Evolutionary conservation across 2,329 filamentous ascomycete species (phyloP).

Genomic region (Dothidotthia symphoricarpi): DNA sequence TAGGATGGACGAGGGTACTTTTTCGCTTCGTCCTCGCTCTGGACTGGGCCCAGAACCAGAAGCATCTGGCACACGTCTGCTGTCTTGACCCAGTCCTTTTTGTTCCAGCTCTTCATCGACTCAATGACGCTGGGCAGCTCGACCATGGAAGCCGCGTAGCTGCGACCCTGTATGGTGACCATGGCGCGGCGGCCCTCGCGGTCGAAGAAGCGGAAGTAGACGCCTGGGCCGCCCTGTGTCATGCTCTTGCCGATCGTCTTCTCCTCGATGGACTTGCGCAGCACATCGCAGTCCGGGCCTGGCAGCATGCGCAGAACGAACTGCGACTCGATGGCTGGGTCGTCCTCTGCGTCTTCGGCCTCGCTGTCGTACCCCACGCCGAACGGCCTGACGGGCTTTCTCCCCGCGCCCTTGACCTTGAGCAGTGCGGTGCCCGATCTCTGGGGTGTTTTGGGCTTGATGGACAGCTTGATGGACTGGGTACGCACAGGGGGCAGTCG

Average conservation of each 20-base stretch:
- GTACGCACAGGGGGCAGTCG: conserved; percentile 16
- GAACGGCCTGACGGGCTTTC: conserved; percentile 52
- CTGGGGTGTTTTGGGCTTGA: conserved; percentile 33
- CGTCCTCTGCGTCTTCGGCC: conserved; percentile 81
- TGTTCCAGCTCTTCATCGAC: conserved; percentile 91
- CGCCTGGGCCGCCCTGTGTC: conserved; percentile 68
- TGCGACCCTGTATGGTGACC: conserved; percentile 65
- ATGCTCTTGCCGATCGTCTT: conserved; percentile 69
- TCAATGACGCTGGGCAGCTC: conserved; percentile 86
- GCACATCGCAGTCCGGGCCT: conserved; percentile 79
- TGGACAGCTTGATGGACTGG: conserved; percentile 32
- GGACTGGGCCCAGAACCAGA: conserved; percentile 68
- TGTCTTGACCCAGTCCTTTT: conserved; percentile 81
- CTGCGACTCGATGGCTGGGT: conserved; percentile 86
- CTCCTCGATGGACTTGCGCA: conserved; percentile 72
- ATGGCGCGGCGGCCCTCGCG: conserved; percentile 70
- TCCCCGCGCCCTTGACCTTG: conserved; percentile 38
- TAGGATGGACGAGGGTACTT: conserved; percentile 65
- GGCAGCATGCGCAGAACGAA: conserved; percentile 87
- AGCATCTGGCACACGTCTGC: conserved; percentile 90
- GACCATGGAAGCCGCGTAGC: conserved; percentile 76
- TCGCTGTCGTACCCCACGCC: conserved; percentile 97
- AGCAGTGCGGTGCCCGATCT: conserved; percentile 27
- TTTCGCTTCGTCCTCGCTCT: conserved; percentile 53
- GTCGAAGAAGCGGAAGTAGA: conserved; percentile 77